These are phyloP conservation scores for Kregervanrija pseudodelftensis DNA, from an alignment of 805 yeast genomes.

Conservation along the genomic window DNA sequence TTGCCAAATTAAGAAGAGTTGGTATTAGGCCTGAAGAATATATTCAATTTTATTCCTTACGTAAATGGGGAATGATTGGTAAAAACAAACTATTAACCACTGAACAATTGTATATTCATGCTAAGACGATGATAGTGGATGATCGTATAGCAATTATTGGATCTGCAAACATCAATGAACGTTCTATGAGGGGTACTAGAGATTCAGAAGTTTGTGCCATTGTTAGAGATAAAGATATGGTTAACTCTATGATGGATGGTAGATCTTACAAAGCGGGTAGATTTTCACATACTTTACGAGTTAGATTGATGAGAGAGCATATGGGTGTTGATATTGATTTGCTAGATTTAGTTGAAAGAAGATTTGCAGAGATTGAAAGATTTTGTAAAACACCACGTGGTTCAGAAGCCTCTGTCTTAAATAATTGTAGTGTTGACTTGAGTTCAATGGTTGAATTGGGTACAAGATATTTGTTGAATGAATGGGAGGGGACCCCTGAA, in stretches of 20 bases:
- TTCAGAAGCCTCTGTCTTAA: conserved; percentile 35
- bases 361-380: conserved; percentile 44
- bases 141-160: conserved; percentile 93
- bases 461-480: conserved; percentile 55
- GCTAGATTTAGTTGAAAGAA: conserved; percentile 71
- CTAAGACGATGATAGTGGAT: conserved; percentile 86
- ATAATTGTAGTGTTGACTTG: conserved; percentile 26
- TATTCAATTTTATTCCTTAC: conserved; percentile 81
- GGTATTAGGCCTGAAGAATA: conserved; percentile 89
- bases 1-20: conserved; percentile 66
- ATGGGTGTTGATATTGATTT: conserved; percentile 88
- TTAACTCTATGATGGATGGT: conserved; percentile 73
- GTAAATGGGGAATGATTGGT: conserved; percentile 96
- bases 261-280: conserved; percentile 72
- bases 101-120: conserved; percentile 91
- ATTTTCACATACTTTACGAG: conserved; percentile 83
- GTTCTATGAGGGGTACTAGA: conserved; percentile 90
- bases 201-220: conserved; percentile 93
- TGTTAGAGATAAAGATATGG: conserved; percentile 72
- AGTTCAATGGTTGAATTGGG: conserved; percentile 76
- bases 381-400: conserved; percentile 39
- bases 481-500: conserved; percentile 26
- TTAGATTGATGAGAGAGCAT: conserved; percentile 94
- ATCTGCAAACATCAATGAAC: conserved; percentile 93
- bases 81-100: conserved; percentile 65